These are phyloP conservation scores for Exophiala bonariae DNA, from an alignment of 2,329 filamentous ascomycete species.

Conservation along the genomic window DNA sequence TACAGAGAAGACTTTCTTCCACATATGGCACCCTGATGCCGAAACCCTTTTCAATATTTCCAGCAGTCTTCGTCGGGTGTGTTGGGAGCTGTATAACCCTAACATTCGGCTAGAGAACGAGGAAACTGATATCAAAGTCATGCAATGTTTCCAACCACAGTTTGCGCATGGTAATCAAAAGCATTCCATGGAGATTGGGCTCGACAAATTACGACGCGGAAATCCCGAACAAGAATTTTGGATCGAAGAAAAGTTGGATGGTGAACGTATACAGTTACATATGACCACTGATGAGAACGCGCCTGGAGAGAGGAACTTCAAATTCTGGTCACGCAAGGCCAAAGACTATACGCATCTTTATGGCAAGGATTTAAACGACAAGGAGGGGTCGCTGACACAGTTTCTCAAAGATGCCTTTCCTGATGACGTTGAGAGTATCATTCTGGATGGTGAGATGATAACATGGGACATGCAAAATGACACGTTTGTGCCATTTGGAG, in stretches of 20 bases:
- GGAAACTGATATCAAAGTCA: slow-evolving; percentile 72
- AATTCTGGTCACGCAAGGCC: slow-evolving; percentile 92
- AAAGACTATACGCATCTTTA: slow-evolving; percentile 97
- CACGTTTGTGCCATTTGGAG: slow-evolving; percentile 85
- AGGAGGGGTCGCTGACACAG: slow-evolving; percentile 74
- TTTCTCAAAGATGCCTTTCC: slow-evolving; percentile 77
- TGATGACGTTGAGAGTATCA: slow-evolving; percentile 76
- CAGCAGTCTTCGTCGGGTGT: slow-evolving; percentile 84
- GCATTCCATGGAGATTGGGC: too few species aligned
- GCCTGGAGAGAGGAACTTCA: slow-evolving; percentile 71
- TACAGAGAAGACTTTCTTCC: slow-evolving; percentile 84
- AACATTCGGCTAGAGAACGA: slow-evolving; percentile 71
- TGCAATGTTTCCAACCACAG: slow-evolving; percentile 97
- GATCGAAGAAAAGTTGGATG: slow-evolving; percentile 98
- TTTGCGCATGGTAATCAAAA: slow-evolving; percentile 72
- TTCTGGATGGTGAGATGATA: slow-evolving; percentile 97
- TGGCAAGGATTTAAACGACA: slow-evolving; percentile 72
- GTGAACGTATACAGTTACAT: slow-evolving; percentile 95
- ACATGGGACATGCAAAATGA: slow-evolving; percentile 90
- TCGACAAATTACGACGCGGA: slow-evolving; percentile 63
- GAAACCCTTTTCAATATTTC: slow-evolving; percentile 84
- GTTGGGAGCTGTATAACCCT: slow-evolving; percentile 86
- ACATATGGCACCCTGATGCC: slow-evolving; percentile 77
- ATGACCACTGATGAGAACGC: slow-evolving; percentile 71
- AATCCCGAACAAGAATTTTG: slow-evolving; percentile 78